Evolutionary conservation across 257 asterid species (phyloP).

Genomic region (Nicotiana tabacum): DNA sequence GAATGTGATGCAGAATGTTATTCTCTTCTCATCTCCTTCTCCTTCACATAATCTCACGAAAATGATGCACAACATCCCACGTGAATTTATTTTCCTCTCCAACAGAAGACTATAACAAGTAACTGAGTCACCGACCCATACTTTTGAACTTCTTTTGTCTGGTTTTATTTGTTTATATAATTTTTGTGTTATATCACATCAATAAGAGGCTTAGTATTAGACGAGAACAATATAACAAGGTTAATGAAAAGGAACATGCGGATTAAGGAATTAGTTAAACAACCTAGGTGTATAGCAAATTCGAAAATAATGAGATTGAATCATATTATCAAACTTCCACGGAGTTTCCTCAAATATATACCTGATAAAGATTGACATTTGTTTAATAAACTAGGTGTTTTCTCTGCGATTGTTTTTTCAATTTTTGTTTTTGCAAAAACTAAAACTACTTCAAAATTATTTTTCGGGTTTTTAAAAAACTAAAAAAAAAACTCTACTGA

Average conservation of each 20-base stretch:
- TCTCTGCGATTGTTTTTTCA: too few species aligned
- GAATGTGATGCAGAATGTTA: too few species aligned
- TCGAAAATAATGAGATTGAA: neutral
- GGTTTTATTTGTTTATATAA: neutral
- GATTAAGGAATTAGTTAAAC: neutral
- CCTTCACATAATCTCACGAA: constrained; percentile 8
- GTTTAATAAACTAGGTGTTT: too few species aligned
- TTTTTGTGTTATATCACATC: neutral
- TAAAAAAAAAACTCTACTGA: too few species aligned
- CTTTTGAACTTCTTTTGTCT: neutral
- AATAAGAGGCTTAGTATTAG: neutral
- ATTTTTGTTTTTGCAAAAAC: too few species aligned
- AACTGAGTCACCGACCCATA: neutral
- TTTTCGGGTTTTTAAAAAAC: too few species aligned
- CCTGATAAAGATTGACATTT: too few species aligned
- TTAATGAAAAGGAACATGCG: neutral
- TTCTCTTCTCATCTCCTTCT: neutral
- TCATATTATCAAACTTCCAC: too few species aligned
- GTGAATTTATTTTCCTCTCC: neutral
- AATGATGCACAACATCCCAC: constrained; percentile 15
- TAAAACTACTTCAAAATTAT: too few species aligned
- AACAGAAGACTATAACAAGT: constrained; percentile 4
- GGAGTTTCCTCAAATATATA: too few species aligned
- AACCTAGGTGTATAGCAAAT: neutral
- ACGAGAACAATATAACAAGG: neutral